Evolutionary conservation across 352 stramenopile genomes (phyloP).

Genomic region (Thalassiosira oceanica): DNA sequence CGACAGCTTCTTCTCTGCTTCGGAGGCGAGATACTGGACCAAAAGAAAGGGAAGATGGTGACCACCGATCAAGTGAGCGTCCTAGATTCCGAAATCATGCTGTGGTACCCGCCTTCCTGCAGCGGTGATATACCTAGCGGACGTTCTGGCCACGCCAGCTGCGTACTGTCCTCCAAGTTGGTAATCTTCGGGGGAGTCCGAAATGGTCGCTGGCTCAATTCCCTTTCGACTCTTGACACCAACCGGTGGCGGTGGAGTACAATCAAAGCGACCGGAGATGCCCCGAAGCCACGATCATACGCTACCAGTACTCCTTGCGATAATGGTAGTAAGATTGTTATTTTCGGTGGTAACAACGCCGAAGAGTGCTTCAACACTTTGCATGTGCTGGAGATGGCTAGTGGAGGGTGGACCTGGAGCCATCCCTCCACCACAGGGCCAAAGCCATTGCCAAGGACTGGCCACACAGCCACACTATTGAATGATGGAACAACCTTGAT

Average conservation of each 20-base stretch:
- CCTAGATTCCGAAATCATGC: conserved; percentile 88
- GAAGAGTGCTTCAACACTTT: conserved; percentile 89
- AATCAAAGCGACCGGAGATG: conserved; percentile 86
- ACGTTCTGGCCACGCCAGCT: conserved; percentile 63
- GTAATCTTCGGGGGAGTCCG: conserved; percentile 73
- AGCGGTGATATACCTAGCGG: conserved; percentile 59
- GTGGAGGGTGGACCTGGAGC: conserved; percentile 84
- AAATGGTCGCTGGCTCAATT: conserved; percentile 72
- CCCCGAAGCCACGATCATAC: conserved; percentile 88
- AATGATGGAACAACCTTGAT: conserved; percentile 85
- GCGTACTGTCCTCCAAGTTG: conserved; percentile 62
- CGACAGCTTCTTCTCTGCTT: conserved; percentile 90
- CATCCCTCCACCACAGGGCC: conserved; percentile 83
- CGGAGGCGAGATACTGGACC: conserved; percentile 84
- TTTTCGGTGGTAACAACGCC: conserved; percentile 92
- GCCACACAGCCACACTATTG: conserved; percentile 87
- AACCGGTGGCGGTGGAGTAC: conserved; percentile 86
- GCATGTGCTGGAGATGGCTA: conserved; percentile 85
- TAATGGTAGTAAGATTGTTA: conserved; percentile 83
- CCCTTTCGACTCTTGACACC: conserved; percentile 58
- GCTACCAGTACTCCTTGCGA: conserved; percentile 81
- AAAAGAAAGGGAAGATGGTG: conserved; percentile 49
- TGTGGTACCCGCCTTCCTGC: conserved; percentile 88
- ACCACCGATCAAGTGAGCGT: conserved; percentile 80
- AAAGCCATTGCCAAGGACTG: conserved; percentile 84